Evolutionary conservation across 805 yeast species (phyloP).

Genomic region (Ogataea pilisensis): DNA sequence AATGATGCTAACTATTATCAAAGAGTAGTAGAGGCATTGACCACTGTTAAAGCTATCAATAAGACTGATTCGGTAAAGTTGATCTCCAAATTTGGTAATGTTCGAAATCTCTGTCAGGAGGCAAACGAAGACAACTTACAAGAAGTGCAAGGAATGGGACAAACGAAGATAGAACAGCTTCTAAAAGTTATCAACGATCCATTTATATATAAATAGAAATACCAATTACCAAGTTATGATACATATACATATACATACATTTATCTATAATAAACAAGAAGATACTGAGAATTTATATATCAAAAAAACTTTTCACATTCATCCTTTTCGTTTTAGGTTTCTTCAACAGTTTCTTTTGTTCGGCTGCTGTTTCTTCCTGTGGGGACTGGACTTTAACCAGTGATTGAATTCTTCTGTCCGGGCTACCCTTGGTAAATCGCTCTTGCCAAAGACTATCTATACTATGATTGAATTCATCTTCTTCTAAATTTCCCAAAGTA

Average conservation of each 20-base stretch:
- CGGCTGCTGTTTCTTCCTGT: neutral
- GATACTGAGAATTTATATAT: too few species aligned
- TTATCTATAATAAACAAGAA: too few species aligned
- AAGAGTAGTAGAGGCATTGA: slow-evolving; percentile 40
- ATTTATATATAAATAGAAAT: slow-evolving; percentile 40
- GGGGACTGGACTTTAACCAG: slow-evolving; percentile 2
- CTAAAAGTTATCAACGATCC: slow-evolving; percentile 43
- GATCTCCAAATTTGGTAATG: slow-evolving; percentile 44
- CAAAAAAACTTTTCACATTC: slow-evolving; percentile 17
- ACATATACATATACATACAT: too few species aligned
- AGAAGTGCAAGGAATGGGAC: slow-evolving; percentile 47
- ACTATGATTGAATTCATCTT: neutral
- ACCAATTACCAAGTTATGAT: too few species aligned
- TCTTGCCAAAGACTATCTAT: slow-evolving; percentile 9
- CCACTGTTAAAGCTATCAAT: slow-evolving; percentile 44
- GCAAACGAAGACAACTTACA: slow-evolving; percentile 27
- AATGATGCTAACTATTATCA: slow-evolving; percentile 39
- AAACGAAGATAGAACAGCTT: slow-evolving; percentile 39
- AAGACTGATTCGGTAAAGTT: slow-evolving; percentile 52
- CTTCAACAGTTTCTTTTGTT: slow-evolving; percentile 2
- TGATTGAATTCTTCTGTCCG: slow-evolving; percentile 1
- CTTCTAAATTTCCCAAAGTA: neutral
- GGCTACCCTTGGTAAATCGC: slow-evolving; percentile 2
- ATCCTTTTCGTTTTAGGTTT: slow-evolving; percentile 9
- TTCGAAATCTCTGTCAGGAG: slow-evolving; percentile 37